phyloP scores from a whole-genome alignment of 306 rosid genomes.

The Rosa rugosa region DNA sequence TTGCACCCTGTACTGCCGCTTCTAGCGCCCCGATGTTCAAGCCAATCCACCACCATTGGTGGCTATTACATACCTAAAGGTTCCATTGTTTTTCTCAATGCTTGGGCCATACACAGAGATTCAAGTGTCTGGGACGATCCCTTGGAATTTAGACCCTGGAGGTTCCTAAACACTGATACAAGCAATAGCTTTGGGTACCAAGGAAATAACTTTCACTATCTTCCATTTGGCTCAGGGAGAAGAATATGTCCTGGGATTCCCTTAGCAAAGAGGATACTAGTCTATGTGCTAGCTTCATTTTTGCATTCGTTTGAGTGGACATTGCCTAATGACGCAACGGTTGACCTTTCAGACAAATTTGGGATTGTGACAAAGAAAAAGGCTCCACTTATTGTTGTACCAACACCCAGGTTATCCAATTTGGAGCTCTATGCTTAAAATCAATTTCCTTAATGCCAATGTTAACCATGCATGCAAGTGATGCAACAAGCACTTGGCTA shows the following conservation, averaged over 20 bases:
- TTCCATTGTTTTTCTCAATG: slow-evolving; percentile 14
- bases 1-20: slow-evolving; percentile 32
- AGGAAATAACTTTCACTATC: slow-evolving; percentile 19
- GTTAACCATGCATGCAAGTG: no score
- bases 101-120: slow-evolving; percentile 33
- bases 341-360: slow-evolving; percentile 13
- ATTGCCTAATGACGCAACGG: slow-evolving; percentile 9
- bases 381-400: slow-evolving; percentile 20
- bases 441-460: no score
- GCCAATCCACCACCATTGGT: slow-evolving; percentile 23
- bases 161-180: slow-evolving; percentile 4
- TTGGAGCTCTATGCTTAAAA: slow-evolving; percentile 5
- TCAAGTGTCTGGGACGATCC: slow-evolving; percentile 28
- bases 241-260: slow-evolving; percentile 32
- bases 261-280: slow-evolving; percentile 18
- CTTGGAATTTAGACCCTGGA: slow-evolving; percentile 18
- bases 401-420: slow-evolving; percentile 27
- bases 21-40: slow-evolving; percentile 18
- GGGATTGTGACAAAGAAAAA: slow-evolving; percentile 24
- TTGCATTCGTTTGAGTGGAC: slow-evolving; percentile 34
- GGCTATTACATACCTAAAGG: slow-evolving; percentile 31
- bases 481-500: no score
- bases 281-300: slow-evolving; percentile 7
- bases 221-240: slow-evolving; percentile 36
- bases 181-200: slow-evolving; percentile 8